Evolutionary conservation across 164 flowering plant species (phyloP), one percentile per base, ranked within the genome.

Genomic region (Brasenia schreberi): DNA sequence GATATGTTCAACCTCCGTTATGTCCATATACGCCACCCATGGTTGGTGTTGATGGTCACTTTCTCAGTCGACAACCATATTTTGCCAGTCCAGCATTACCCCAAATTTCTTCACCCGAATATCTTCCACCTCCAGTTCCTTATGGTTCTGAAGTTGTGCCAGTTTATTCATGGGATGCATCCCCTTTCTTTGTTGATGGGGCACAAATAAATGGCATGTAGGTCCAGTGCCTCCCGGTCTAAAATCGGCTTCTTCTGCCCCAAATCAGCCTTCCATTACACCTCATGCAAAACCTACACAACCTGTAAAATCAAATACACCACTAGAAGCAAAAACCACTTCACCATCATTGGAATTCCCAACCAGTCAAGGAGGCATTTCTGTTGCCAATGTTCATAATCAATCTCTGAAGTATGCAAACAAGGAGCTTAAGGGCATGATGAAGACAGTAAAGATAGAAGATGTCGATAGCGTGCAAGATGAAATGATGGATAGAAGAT

Each of bases 31-130:
- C 75, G 11, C 79, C 85, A 65, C 66, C 74, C 43, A 65, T 82
- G 33, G 17, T 75, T 70, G 83, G 82, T 64, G 65, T 74, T 64
- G 84, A 80, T 77, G 82, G 80, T 10, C 86, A 84, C 61, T 77
- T 71, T 74, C 42, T 76, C 71, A 65, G 74, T 66, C 83, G 78
- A 45, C 81, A 74, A 58, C 76, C 76, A 5, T 77, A 71, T 73
- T 64, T 77, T 7, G 68, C 79, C 16, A 70, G 73, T 66, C 74
- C 80, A 4, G 58, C 77, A 59, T 64, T 72, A 64, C 71, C 76
- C 18, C 76, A 77, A 59, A 64, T 81, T 68, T 66, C 76, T 43
- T 67, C 81, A 44, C 74, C 80, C 53, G 81, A 78, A 44, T 78
- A 78, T 71, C 68, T 49, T 43, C 79, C 80, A 7, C 58, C 77